Conservation (phyloP, 2,329 filamentous ascomycete genomes). For the Colletotrichum sp. region DNA sequence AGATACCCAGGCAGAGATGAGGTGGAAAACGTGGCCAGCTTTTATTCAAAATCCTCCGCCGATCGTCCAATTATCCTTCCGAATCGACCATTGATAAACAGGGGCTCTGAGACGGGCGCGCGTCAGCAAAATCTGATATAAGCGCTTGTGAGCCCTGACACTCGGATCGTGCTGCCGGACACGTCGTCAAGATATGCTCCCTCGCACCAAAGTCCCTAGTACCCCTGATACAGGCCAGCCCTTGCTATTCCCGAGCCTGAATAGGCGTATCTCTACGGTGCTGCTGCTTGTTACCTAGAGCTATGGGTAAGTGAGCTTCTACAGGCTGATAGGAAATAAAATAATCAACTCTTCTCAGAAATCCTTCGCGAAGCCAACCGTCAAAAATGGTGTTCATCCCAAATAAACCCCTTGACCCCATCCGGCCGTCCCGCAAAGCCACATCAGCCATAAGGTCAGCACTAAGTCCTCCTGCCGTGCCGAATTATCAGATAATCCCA, state of each 20-base stretch:
- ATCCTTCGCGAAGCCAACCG: not conserved
- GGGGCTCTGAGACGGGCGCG: not conserved
- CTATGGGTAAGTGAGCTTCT: too few relatives aligned
- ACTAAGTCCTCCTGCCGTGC: not conserved
- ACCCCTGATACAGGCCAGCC: not conserved
- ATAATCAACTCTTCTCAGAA: not conserved
- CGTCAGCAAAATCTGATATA: not conserved
- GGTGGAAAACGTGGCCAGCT: not conserved
- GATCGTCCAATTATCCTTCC: not conserved
- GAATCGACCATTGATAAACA: not conserved
- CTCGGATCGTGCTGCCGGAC: not conserved
- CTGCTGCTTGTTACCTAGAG: not conserved
- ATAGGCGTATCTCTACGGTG: accelerated
- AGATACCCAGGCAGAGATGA: not conserved
- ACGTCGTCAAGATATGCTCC: not conserved
- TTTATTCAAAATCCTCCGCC: not conserved
- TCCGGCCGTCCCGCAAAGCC: not conserved
- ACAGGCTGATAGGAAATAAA: too few relatives aligned
- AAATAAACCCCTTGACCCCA: not conserved
- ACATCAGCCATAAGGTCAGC: not conserved
- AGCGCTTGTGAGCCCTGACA: not conserved
- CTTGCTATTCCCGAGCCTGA: not conserved
- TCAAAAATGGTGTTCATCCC: not conserved
- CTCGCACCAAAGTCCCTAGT: not conserved
- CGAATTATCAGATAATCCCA: not conserved